phyloP scores from a whole-genome alignment of 1,284 basidiomycete genomes.

The Rhodotorula sp. region DNA sequence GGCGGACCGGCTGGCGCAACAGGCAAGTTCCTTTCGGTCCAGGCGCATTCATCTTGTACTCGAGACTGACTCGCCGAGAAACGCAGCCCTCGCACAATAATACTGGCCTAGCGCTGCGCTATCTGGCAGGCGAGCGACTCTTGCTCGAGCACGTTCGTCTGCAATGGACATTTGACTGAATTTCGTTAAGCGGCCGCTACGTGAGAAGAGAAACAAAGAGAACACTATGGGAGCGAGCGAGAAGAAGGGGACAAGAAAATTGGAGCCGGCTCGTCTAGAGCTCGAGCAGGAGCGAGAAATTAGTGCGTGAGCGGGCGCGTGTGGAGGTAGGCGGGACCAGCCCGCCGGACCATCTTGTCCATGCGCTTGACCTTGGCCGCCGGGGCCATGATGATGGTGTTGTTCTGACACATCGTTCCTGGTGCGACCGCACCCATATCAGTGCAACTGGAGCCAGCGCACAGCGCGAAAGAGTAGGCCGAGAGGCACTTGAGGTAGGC shows the following conservation, averaged over 20 bases:
- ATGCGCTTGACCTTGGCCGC: not conserved
- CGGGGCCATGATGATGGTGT: constrained; percentile 17
- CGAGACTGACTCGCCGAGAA: too few relatives aligned
- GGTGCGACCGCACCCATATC: constrained; percentile 37
- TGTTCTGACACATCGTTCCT: constrained; percentile 27
- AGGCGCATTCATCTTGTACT: too few relatives aligned
- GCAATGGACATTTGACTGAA: constrained; percentile 12
- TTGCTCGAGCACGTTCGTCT: constrained; percentile 10
- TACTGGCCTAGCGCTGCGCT: constrained; percentile 4
- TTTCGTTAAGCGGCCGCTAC: not conserved
- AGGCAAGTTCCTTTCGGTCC: too few relatives aligned
- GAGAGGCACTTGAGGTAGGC: constrained; percentile 25
- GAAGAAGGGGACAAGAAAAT: not conserved
- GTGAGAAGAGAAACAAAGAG: not conserved
- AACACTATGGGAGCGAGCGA: not conserved
- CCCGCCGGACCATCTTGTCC: constrained; percentile 8
- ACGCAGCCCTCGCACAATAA: not conserved
- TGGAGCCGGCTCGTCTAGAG: too few relatives aligned
- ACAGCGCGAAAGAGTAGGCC: constrained; percentile 29
- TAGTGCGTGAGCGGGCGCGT: not conserved
- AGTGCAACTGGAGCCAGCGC: constrained; percentile 21
- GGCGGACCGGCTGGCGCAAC: too few relatives aligned
- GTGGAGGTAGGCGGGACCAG: too few relatives aligned
- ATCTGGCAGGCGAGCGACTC: constrained; percentile 26
- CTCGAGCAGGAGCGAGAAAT: not conserved